Percentiles rank a stretch among this genome's conserved stretches.
phyloP scores from a whole-genome alignment of 495 filamentous ascomycete species.

The Sabuloglossum arenarium region DNA sequence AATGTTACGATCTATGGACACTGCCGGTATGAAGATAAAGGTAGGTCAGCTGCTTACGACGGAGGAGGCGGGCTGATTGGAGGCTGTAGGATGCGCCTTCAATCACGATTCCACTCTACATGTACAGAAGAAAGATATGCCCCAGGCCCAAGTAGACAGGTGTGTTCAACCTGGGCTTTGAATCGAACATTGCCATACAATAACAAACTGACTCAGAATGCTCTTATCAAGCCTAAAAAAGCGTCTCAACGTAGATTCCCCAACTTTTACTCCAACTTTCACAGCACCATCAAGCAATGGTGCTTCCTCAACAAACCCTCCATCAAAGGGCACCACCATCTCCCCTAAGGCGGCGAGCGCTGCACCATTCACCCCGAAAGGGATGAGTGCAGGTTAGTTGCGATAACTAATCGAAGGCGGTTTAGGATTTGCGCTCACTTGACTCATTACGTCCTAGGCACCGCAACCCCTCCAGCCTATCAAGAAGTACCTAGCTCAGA shows the following conservation, averaged over 20 bases:
- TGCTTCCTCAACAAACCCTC: slow-evolving; percentile 11
- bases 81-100: slow-evolving; percentile 55
- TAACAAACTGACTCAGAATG: slow-evolving; percentile 2
- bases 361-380: slow-evolving; percentile 69
- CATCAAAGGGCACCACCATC: slow-evolving; percentile 46
- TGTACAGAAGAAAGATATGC: slow-evolving; percentile 5
- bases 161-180: slow-evolving; percentile 17
- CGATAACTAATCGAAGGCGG: not conserved
- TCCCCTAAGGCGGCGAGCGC: slow-evolving; percentile 77
- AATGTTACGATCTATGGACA: slow-evolving; percentile 89
- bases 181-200: not conserved
- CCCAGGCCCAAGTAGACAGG: slow-evolving; percentile 33
- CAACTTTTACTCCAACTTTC: slow-evolving; percentile 69
- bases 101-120: slow-evolving; percentile 54
- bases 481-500: slow-evolving; percentile 9
- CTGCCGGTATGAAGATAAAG: slow-evolving; percentile 80
- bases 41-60: slow-evolving; percentile 13
- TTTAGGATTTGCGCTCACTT: not conserved
- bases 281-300: slow-evolving; percentile 29
- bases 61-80: slow-evolving; percentile 1
- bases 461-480: slow-evolving; percentile 13
- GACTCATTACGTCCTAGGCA: slow-evolving; percentile 8
- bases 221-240: slow-evolving; percentile 35
- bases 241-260: slow-evolving; percentile 85
- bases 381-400: slow-evolving; percentile 19